Evolutionary conservation across 768 basidiomycete species (phyloP).

Genomic region (Lentinula raphanica): DNA sequence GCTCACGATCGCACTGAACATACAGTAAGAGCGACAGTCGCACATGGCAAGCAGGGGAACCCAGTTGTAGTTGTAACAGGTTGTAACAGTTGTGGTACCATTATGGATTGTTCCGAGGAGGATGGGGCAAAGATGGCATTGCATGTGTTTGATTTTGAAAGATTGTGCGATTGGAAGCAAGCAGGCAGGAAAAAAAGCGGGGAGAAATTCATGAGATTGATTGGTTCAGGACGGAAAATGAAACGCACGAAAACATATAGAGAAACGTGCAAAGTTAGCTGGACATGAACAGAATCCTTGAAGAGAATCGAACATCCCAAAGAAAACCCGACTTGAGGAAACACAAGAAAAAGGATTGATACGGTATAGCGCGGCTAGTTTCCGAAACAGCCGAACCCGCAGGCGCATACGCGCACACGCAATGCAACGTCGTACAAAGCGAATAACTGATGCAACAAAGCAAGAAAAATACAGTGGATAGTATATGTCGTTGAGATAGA

Average conservation of each 20-base stretch:
- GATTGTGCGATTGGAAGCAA: neutral
- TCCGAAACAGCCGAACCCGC: neutral
- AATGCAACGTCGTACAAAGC: neutral
- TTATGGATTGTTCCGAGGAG: constrained; percentile 11
- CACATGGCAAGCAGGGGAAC: neutral
- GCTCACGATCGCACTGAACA: constrained; percentile 65
- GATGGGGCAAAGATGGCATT: constrained; percentile 14
- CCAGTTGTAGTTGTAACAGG: neutral
- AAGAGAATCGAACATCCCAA: neutral
- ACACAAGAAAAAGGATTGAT: neutral
- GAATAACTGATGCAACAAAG: neutral
- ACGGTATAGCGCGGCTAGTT: neutral
- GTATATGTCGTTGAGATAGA: neutral
- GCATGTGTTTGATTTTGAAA: too few species aligned
- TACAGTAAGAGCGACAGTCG: neutral
- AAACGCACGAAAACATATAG: constrained; percentile 2
- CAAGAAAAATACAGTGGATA: neutral
- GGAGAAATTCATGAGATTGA: constrained; percentile 7
- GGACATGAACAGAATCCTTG: neutral
- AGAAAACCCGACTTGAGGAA: neutral
- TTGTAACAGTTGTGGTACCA: neutral
- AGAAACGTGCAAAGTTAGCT: neutral
- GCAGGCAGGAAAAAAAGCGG: constrained; percentile 4
- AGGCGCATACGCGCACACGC: neutral
- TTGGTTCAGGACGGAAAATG: constrained; percentile 6